These are phyloP conservation scores for Senna siamea DNA, from an alignment of 306 rosid species.

Conservation along the genomic window DNA sequence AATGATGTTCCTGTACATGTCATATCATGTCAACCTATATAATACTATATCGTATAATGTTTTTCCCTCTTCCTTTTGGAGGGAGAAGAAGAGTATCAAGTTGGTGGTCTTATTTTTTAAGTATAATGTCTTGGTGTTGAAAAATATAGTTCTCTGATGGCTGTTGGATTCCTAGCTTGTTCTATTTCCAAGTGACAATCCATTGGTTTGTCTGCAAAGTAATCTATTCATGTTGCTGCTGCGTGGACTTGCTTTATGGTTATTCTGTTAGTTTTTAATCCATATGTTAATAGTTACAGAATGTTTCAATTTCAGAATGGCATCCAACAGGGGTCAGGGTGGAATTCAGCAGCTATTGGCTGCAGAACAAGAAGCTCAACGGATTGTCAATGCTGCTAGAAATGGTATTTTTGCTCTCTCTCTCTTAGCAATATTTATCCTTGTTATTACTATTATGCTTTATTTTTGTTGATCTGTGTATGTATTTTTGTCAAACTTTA, in stretches of 20 bases:
- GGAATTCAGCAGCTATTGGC: conserved; percentile 97
- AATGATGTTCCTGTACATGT: not conserved
- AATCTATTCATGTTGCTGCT: not conserved
- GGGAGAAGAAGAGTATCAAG: not conserved
- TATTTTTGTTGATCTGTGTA: conserved; percentile 1
- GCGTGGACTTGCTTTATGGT: not conserved
- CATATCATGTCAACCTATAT: not conserved
- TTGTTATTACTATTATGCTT: not conserved
- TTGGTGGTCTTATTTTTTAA: not conserved
- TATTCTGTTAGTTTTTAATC: conserved; percentile 14
- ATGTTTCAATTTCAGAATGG: conserved; percentile 62
- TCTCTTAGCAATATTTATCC: not conserved
- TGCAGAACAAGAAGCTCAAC: conserved; percentile 97
- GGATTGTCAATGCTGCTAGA: conserved; percentile 89
- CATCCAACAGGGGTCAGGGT: conserved; percentile 84
- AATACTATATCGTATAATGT: not conserved
- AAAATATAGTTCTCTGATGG: not conserved
- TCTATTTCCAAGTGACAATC: conserved; percentile 3
- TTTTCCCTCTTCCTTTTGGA: conserved; percentile 5
- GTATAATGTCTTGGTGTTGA: conserved; percentile 2
- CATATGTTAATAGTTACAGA: conserved; percentile 16
- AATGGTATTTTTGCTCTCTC: conserved; percentile 54
- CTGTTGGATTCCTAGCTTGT: not conserved
- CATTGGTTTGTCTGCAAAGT: not conserved
- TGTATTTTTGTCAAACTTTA: not conserved